Evolutionary conservation across 2,329 filamentous ascomycete species (phyloP), one percentile per base, ranked within the genome.

Genomic region (Elsinoe batatas): DNA sequence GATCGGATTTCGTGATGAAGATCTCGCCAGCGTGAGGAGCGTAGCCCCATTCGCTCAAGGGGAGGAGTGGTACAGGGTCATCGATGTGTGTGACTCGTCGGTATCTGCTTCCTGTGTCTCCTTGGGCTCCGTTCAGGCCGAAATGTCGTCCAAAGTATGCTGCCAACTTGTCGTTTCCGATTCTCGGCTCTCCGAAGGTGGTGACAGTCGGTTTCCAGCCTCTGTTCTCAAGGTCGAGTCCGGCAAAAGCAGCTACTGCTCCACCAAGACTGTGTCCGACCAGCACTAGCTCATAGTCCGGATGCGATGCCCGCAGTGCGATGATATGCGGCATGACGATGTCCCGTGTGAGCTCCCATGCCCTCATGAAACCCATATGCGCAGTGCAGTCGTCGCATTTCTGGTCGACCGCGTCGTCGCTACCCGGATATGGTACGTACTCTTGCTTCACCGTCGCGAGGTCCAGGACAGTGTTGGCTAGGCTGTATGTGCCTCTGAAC

Each of bases 251-350:
- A 2, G 93, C 91, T 1, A 98, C 88, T 0, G 93, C 91, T 13
- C 93, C 93, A 17, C 93, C 93, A 0, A 98, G 81, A 51, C 88
- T 95, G 69, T 98, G 93, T 0, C 93, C 93, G 6, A 95, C 82
- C 2, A 98, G 76, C 20, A 86, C 83, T 12, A 97, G 72, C 38
- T 82, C 74, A 64, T 94, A 91, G 20, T 79, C 73, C 0, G 87
- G 87, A 64, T 91, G 79, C 40, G 79, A 72, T 13, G 74, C 67
- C 20, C 79, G 74, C 4, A 88, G 74, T 4, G 73, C 70, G 54
- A 80, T 73, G 3, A 98, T 72, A 26, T 83, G 74, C 0, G 85
- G 80, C 13, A 95, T 69, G 26, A 98, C 81, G 1, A 79, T 72
- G 30, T 78, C 72, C 49, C 88, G 80, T 0, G 91, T 87, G 64